Percentiles rank a stretch among this genome's conserved stretches.
Conservation (phyloP, 805 yeast genomes). For the Hanseniaspora hatyaiensis region DNA sequence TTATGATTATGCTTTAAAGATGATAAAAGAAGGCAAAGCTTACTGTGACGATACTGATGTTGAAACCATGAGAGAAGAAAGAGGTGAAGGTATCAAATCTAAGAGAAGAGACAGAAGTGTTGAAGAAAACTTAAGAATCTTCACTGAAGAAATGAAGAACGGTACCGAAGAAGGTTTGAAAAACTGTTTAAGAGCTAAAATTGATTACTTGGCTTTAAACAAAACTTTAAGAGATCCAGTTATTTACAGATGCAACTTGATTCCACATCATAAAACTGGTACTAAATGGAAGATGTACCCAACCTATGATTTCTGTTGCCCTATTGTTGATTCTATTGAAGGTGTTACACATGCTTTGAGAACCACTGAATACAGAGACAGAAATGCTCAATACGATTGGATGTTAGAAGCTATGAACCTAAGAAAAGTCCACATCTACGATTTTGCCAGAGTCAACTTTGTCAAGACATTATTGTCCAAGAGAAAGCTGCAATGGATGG, state of each 20-base stretch:
- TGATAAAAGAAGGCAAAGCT: constrained; percentile 93
- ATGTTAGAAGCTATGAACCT: constrained; percentile 66
- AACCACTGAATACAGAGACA: constrained; percentile 97
- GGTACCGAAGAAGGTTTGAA: constrained; percentile 88
- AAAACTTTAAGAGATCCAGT: constrained; percentile 97
- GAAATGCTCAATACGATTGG: constrained; percentile 98
- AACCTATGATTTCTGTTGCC: constrained; percentile 97
- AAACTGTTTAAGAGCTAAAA: constrained; percentile 93
- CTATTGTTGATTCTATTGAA: constrained; percentile 87
- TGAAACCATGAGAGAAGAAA: constrained; percentile 94
- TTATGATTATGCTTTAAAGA: constrained; percentile 72
- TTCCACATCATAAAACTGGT: constrained; percentile 97
- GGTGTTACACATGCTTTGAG: constrained; percentile 97
- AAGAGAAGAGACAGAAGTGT: constrained; percentile 84
- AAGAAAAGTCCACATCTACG: constrained; percentile 95
- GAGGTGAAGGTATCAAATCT: constrained; percentile 93
- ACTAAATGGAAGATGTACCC: constrained; percentile 91
- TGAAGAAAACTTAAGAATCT: constrained; percentile 79
- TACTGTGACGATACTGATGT: constrained; percentile 94
- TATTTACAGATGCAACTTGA: constrained; percentile 89
- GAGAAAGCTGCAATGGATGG: constrained; percentile 99
- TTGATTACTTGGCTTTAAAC: constrained; percentile 80
- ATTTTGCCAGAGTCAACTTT: constrained; percentile 93
- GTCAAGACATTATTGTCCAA: constrained; percentile 89
- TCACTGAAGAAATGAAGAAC: constrained; percentile 82